Percentiles rank a stretch among this genome's conserved stretches.
These are phyloP conservation scores for Pythium brachiatum DNA, from an alignment of 352 stramenopile species.

Conservation along the genomic window DNA sequence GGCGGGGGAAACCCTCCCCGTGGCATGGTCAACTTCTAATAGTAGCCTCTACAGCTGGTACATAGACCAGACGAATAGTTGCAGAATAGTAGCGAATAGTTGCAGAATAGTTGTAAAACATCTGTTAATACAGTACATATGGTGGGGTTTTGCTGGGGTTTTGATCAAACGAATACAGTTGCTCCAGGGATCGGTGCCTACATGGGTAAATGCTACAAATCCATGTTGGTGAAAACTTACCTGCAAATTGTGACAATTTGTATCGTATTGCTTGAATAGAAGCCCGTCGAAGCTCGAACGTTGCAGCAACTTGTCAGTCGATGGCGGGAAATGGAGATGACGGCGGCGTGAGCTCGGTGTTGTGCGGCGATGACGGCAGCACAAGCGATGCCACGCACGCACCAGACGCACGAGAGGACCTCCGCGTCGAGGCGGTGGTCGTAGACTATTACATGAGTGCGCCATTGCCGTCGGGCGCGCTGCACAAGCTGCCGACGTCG, in stretches of 20 bases:
- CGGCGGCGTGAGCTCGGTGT: neutral
- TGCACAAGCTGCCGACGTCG: conserved; percentile 45
- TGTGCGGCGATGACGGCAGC: neutral
- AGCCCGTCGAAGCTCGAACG: conserved; percentile 1
- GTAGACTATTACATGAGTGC: conserved; percentile 82
- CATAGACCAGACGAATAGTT: too few relatives aligned
- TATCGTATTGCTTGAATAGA: conserved; percentile 3
- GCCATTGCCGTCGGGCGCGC: conserved; percentile 49
- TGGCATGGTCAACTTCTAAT: too few relatives aligned
- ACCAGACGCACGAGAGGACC: conserved; percentile 31
- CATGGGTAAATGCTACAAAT: conserved; percentile 4
- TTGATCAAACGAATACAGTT: too few relatives aligned
- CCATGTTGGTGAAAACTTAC: neutral
- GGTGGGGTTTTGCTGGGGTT: too few relatives aligned
- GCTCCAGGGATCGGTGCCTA: too few relatives aligned
- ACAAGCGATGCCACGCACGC: neutral
- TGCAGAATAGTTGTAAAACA: too few relatives aligned
- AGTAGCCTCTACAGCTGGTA: too few relatives aligned
- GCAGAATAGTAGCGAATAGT: too few relatives aligned
- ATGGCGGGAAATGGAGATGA: conserved; percentile 10
- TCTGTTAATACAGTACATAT: too few relatives aligned
- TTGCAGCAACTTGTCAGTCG: conserved; percentile 3
- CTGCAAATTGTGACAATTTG: too few relatives aligned
- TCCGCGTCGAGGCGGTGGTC: conserved; percentile 72
- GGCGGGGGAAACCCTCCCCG: too few relatives aligned